Base-by-base conservation (phyloP, 176 grass and related monocot species). In the Oryza brachyantha region DNA sequence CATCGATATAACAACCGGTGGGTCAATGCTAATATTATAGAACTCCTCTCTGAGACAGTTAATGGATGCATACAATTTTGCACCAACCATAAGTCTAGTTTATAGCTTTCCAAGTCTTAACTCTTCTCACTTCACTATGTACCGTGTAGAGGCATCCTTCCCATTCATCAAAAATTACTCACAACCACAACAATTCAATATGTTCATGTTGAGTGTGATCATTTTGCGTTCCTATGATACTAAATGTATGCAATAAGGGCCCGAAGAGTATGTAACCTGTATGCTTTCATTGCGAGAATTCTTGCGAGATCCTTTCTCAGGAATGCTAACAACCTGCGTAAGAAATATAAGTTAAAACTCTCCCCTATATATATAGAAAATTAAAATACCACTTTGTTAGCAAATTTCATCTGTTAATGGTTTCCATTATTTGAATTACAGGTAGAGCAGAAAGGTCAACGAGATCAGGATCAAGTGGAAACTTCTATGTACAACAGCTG, bases 261-360 rank as follows among this genome's bases (percentile, higher is more conserved):
- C 19, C 64, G 58, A 74, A 78, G 17, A 68, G 67, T 54, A 73
- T 66, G 55, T 77, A 75, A 98, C 96, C 85, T 99, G 96, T 93
- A 99, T 93, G 79, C 74, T 89, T 16, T 99, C 90, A 43, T 74
- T 81, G 35, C 91, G 90, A 77, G 93, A 79, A 83, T 90, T 91
- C 68, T 88, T 99, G 28, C 96, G 84, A 69, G 90, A 83, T 65
- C 90, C 92, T 61, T 95, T 99, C 75, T 93, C 96, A 26, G 96
- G 96, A 86, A 99, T 86, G 88, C 59, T 99, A 69, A 95, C 92
- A 67, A 95, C 81, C 96, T 99, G 92, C n/a, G 61, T 75, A 75
- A 40, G 16, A 71, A 78, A 78, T 40, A 80, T 40, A 80, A 16
- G 21, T 84, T 68, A 72, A 79, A 37, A 67, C 6, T 42, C 69